These are phyloP conservation scores for Pleurotus eryngii DNA, from an alignment of 768 basidiomycete species.

Conservation along the genomic window DNA sequence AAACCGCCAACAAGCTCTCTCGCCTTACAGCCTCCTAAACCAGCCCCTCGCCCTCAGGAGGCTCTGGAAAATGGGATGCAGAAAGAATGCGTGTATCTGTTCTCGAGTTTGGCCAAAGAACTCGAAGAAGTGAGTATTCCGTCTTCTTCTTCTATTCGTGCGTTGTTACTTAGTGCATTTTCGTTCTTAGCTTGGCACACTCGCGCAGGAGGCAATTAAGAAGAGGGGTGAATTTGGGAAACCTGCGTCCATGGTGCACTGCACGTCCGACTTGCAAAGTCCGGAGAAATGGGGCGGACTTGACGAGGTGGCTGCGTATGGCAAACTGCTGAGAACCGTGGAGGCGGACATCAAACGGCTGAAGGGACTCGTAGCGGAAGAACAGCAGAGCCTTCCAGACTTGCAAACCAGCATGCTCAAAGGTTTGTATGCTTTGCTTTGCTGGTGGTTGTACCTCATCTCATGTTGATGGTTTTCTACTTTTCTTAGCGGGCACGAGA, in stretches of 20 bases:
- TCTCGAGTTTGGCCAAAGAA: slow-evolving; percentile 45
- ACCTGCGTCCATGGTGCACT: slow-evolving; percentile 35
- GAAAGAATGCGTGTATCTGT: slow-evolving; percentile 53
- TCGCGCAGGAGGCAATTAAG: slow-evolving; percentile 35
- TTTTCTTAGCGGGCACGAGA: slow-evolving; percentile 64
- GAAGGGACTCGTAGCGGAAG: slow-evolving; percentile 37
- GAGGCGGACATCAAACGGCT: slow-evolving; percentile 51
- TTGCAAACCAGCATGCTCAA: slow-evolving; percentile 66
- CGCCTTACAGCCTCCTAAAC: neutral
- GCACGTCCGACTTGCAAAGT: slow-evolving; percentile 44
- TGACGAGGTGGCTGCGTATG: slow-evolving; percentile 50
- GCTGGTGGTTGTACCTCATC: neutral
- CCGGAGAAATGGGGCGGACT: slow-evolving; percentile 47
- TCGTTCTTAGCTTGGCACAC: slow-evolving; percentile 36
- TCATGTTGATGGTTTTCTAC: neutral
- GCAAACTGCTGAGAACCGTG: slow-evolving; percentile 42
- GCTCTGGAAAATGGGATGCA: slow-evolving; percentile 63
- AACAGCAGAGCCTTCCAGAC: slow-evolving; percentile 45
- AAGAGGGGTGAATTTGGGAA: slow-evolving; percentile 33
- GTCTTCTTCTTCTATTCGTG: slow-evolving; percentile 9
- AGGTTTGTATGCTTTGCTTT: slow-evolving; percentile 35
- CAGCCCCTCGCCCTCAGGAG: slow-evolving; percentile 11
- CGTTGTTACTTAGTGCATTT: neutral
- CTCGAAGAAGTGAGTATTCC: slow-evolving; percentile 49
- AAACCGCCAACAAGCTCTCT: neutral